Evolutionary conservation across 192 early-diverging fungal genomes (phyloP), one percentile per base, ranked within the genome.

Genomic region (Backusella liffmaniae): DNA sequence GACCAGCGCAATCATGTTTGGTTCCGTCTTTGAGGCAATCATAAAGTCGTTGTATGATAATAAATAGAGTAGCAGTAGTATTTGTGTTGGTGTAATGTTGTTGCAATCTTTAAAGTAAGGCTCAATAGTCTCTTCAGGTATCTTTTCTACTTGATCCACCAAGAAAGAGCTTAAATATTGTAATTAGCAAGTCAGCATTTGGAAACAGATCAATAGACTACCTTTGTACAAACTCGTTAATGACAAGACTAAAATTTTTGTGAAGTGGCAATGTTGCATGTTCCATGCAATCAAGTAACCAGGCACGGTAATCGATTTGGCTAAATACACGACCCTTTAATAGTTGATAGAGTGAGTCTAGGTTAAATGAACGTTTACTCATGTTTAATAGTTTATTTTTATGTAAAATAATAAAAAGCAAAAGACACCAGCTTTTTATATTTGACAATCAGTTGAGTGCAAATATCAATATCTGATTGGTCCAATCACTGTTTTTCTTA

Each of bases 211-310:
- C 68, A 37, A 16, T 21, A 77, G 32, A 21, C 3, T 70, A 83
- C 83, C 83, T 79, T 18, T 49, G 26, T 7, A 77, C 77, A 59
- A 78, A 84, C 74, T 77, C 59, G 51, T 81, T 74, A n/a, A 84
- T 73, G 26, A 84, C 32, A 36, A 77, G 77, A 36, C 76, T 70
- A 16, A 81, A 56, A 10, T 80, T 67, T 15, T 70, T 37, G 35
- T 80, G 77, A 12, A 84, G 74, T 13, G 83, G 83, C n/a, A 73
- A 56, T 0, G 79, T 73, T 1, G 77, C 80, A 53, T 76, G 67
- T 1, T 35, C 39, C 44, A 84, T 81, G 39, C 80, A 78, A 6
- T 78, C 69, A 7, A 56, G 34, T 34, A 84, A 56, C 76, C 77
- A 77, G 44, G 59, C 21, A 12, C 65, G 42, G 46, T 81, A 78